A percentile compares a stretch with the other conserved stretches of the same genome.
phyloP scores from a whole-genome alignment of 1,284 basidiomycete species.

The Marasmius fiardii region DNA sequence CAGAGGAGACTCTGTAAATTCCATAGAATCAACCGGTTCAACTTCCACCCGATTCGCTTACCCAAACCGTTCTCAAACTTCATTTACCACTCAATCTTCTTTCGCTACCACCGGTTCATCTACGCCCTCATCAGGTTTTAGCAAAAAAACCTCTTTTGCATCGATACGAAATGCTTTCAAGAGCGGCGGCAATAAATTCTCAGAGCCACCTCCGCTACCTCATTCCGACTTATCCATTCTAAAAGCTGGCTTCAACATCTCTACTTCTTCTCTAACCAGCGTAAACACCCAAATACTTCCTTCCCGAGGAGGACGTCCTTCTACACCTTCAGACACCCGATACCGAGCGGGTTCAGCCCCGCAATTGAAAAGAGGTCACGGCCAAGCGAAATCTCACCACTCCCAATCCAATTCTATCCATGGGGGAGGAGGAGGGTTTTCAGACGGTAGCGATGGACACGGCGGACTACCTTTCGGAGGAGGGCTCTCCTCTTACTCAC shows the following conservation, averaged over 20 bases:
- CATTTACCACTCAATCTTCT: conserved; percentile 69
- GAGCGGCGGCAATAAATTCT: conserved; percentile 50
- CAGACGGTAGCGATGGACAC: conserved; percentile 68
- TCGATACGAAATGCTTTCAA: conserved; percentile 90
- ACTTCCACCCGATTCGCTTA: conserved; percentile 37
- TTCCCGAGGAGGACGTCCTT: conserved; percentile 43
- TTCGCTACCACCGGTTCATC: conserved; percentile 64
- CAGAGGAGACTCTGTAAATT: conserved; percentile 71
- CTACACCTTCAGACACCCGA: conserved; percentile 45
- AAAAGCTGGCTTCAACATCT: conserved; percentile 78
- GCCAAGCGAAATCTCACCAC: conserved; percentile 63
- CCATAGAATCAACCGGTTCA: conserved; percentile 65
- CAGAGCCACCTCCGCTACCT: conserved; percentile 68
- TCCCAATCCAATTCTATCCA: conserved; percentile 66
- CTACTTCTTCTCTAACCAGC: conserved; percentile 62
- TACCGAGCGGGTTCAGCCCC: conserved; percentile 37
- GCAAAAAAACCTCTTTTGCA: conserved; percentile 83
- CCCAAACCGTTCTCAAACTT: conserved; percentile 39
- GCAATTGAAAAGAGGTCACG: conserved; percentile 59
- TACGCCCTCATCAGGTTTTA: conserved; percentile 48
- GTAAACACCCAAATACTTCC: conserved; percentile 29
- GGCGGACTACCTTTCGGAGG: conserved; percentile 35
- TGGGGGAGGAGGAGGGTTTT: conserved; percentile 64
- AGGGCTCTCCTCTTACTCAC: conserved; percentile 56
- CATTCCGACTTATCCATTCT: conserved; percentile 61